Percentiles rank a stretch among this genome's conserved stretches.
phyloP scores from a whole-genome alignment of 805 yeast genomes.

The Millerago galiae region DNA sequence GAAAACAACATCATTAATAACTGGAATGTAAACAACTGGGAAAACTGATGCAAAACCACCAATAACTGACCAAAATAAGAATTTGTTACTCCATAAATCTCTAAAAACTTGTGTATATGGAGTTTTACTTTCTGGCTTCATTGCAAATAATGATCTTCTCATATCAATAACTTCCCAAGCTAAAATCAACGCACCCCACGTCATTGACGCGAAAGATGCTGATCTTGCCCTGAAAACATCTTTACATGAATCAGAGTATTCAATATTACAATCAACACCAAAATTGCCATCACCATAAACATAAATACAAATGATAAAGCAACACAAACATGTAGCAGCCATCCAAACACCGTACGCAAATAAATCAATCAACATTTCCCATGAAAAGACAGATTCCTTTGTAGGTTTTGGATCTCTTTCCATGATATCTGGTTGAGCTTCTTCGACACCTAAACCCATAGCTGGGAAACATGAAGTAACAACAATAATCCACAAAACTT shows the following conservation, averaged over 20 bases:
- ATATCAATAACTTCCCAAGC: constrained; percentile 83
- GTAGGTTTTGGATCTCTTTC: constrained; percentile 56
- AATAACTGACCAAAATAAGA: constrained; percentile 75
- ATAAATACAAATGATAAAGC: constrained; percentile 61
- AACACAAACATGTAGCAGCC: constrained; percentile 63
- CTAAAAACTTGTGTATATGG: constrained; percentile 53
- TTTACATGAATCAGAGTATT: constrained; percentile 40
- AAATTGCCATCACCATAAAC: constrained; percentile 60
- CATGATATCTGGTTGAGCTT: constrained; percentile 58
- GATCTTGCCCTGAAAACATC: constrained; percentile 72
- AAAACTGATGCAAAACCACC: constrained; percentile 65
- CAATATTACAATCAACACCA: constrained; percentile 58
- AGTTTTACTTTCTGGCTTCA: constrained; percentile 60
- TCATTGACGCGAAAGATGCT: constrained; percentile 64
- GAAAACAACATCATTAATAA: constrained; percentile 72
- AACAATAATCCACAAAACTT: constrained; percentile 74
- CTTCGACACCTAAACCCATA: constrained; percentile 71
- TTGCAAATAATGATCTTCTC: constrained; percentile 60
- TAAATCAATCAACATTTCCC: constrained; percentile 66
- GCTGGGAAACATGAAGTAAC: constrained; percentile 80
- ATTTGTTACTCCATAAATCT: constrained; percentile 69
- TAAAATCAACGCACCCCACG: constrained; percentile 76
- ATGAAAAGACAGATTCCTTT: constrained; percentile 51
- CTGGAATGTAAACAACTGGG: constrained; percentile 85
- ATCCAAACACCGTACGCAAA: constrained; percentile 64